These are phyloP conservation scores for Berkeleyomyces rouxiae DNA, from an alignment of 2,329 filamentous ascomycete species.

Conservation along the genomic window DNA sequence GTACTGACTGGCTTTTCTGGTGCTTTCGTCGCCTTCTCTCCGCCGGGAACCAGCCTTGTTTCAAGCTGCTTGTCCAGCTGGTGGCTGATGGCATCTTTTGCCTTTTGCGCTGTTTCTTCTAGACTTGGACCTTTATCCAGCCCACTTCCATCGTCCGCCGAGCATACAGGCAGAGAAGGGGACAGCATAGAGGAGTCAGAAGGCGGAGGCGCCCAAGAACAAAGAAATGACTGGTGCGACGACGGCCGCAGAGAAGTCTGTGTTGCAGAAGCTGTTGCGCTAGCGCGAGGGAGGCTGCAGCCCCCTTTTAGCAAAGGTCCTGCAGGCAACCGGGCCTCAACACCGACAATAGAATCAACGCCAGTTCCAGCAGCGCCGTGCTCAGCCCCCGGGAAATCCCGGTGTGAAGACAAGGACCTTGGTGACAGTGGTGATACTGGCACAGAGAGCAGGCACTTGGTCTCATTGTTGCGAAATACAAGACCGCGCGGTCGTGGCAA, in stretches of 20 bases:
- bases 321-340: not conserved
- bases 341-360: not conserved
- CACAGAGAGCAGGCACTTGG: not conserved
- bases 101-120: not conserved
- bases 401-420: not conserved
- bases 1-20: not conserved
- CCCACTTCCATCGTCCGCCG: not conserved
- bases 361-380: not conserved
- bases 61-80: not conserved
- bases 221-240: conserved; percentile 1
- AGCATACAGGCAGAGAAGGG: not conserved
- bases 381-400: not conserved
- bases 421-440: not conserved
- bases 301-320: not conserved
- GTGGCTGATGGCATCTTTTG: not conserved
- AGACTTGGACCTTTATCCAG: not conserved
- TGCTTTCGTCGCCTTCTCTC: not conserved
- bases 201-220: not conserved
- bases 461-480: not conserved
- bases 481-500: not conserved
- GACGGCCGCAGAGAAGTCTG: not conserved
- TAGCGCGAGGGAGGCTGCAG: not conserved
- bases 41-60: not conserved
- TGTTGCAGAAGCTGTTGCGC: not conserved
- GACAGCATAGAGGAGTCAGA: conserved; percentile 1